Conservation (phyloP, 108 stramenopile genomes). For the Cyclostephanos invisitatus region DNA sequence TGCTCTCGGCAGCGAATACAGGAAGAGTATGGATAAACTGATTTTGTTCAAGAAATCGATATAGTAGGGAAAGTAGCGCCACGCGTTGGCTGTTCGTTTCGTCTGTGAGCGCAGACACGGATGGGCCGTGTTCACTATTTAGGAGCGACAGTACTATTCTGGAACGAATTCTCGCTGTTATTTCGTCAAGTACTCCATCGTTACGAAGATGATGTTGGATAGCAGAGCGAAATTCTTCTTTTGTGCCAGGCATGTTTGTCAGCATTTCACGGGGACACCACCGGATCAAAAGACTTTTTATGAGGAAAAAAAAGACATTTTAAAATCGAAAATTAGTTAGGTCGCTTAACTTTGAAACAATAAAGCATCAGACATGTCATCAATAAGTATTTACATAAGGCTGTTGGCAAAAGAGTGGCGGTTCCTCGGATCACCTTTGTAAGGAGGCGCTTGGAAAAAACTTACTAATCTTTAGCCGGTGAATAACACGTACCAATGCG, state of each 20-base stretch:
- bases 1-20: constrained; percentile 34
- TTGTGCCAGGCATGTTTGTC: constrained; percentile 1
- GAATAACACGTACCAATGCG: not conserved
- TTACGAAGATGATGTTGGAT: constrained; percentile 28
- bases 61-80: constrained; percentile 26
- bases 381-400: too few species aligned
- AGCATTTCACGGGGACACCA: not conserved
- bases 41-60: constrained; percentile 19
- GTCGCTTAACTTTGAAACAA: too few species aligned
- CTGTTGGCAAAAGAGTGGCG: not conserved
- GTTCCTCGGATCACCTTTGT: not conserved
- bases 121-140: not conserved
- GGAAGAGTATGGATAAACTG: constrained; percentile 28
- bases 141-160: constrained; percentile 20
- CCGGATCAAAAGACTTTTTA: too few species aligned
- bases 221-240: constrained; percentile 15
- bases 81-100: constrained; percentile 5
- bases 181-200: constrained; percentile 29
- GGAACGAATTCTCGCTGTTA: constrained; percentile 27
- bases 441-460: too few species aligned
- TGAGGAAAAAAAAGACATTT: not conserved
- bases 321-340: not conserved
- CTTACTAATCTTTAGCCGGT: not conserved
- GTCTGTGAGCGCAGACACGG: not conserved
- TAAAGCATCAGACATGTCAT: too few species aligned